Conservation (phyloP, 2,329 filamentous ascomycete genomes). For the Botrytis sinoallii region DNA sequence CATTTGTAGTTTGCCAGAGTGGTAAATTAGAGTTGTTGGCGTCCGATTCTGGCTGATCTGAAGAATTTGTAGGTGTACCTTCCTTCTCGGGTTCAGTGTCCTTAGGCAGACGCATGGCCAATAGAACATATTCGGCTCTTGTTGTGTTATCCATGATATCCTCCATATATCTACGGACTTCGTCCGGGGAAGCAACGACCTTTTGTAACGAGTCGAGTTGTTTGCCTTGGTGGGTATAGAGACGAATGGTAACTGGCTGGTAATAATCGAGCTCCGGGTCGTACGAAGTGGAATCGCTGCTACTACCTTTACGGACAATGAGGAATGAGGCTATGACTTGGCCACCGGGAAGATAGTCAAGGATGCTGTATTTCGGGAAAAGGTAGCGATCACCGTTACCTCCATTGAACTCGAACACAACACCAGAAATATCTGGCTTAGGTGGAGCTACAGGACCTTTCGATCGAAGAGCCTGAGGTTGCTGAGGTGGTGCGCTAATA, state of each 20-base stretch:
- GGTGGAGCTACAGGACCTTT: slow-evolving; percentile 54
- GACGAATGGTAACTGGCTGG: slow-evolving; percentile 66
- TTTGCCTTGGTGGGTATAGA: slow-evolving; percentile 53
- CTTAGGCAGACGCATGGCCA: slow-evolving; percentile 64
- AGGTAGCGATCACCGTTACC: slow-evolving; percentile 71
- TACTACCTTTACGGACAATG: slow-evolving; percentile 68
- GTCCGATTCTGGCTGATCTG: neutral
- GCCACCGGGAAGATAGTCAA: slow-evolving; percentile 63
- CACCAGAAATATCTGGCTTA: slow-evolving; percentile 61
- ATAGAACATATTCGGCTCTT: slow-evolving; percentile 62
- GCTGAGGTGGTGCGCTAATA: slow-evolving; percentile 27
- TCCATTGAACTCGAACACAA: slow-evolving; percentile 65
- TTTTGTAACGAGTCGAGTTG: slow-evolving; percentile 59
- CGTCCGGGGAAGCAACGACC: slow-evolving; percentile 60
- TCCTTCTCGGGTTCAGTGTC: slow-evolving; percentile 26
- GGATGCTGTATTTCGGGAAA: slow-evolving; percentile 74
- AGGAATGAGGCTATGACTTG: slow-evolving; percentile 73
- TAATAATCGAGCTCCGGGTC: slow-evolving; percentile 68
- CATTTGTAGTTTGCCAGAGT: slow-evolving; percentile 32
- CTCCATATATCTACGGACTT: slow-evolving; percentile 66
- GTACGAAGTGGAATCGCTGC: slow-evolving; percentile 58
- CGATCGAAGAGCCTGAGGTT: slow-evolving; percentile 56
- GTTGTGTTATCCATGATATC: slow-evolving; percentile 68
- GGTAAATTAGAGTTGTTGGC: slow-evolving; percentile 22
- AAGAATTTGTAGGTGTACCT: slow-evolving; percentile 11